phyloP scores from a whole-genome alignment of 352 stramenopile species.

The Globisporangium perplexum region DNA sequence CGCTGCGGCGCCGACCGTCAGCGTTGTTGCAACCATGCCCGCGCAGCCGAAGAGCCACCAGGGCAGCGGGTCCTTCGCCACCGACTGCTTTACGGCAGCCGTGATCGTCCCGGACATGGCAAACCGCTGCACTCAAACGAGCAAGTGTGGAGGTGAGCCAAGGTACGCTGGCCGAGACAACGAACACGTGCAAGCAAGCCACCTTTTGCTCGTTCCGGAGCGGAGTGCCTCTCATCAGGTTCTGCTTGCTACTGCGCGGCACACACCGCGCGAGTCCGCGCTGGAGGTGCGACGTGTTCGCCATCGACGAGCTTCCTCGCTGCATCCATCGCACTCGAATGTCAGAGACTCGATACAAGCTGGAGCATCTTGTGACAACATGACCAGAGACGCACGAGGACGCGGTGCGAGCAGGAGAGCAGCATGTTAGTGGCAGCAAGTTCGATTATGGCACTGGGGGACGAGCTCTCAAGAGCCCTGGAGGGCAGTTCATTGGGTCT shows the following conservation, averaged over 20 bases:
- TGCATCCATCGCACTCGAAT: neutral
- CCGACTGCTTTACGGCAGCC: constrained; percentile 19
- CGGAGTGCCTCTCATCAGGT: neutral
- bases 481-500: neutral
- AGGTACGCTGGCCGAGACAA: neutral
- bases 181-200: neutral
- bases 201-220: constrained; percentile 9
- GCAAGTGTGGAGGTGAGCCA: neutral
- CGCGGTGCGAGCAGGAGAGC: constrained; percentile 1
- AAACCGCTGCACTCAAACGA: constrained; percentile 2
- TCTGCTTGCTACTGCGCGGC: neutral
- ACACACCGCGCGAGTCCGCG: constrained; percentile 2
- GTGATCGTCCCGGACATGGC: constrained; percentile 10
- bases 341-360: neutral
- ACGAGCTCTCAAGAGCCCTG: too few relatives aligned
- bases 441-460: neutral
- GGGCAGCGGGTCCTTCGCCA: constrained; percentile 46
- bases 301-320: constrained; percentile 2
- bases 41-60: constrained; percentile 94
- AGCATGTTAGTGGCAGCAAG: neutral
- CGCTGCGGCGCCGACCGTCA: constrained; percentile 94
- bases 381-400: neutral
- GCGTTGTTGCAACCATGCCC: constrained; percentile 89
- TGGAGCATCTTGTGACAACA: neutral
- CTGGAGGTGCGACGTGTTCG: neutral